Base-by-base conservation (phyloP, 208 protist species). In the Kentomonas sorsogonicus region DNA sequence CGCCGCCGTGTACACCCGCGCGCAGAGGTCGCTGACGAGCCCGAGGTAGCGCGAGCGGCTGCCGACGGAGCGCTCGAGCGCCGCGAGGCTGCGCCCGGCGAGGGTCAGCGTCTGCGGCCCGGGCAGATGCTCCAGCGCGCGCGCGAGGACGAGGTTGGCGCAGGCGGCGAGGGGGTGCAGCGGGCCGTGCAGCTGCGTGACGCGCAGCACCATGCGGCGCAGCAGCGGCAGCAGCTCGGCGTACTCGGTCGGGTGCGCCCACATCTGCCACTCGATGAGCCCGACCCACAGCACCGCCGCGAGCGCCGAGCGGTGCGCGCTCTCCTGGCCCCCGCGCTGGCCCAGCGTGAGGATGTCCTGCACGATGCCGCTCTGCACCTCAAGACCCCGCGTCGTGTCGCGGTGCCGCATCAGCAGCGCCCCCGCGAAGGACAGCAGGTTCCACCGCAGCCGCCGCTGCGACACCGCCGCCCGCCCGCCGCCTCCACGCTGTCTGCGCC, bases 311-410 rank as follows among this genome's bases (percentile, higher is more conserved):
- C 77, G 72, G 51, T 77, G 63, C 18, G 18, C 40, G 27, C 66
- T 63, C 66, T 84, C 77, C 7, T 62, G 52, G 46, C 55, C 44
- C 48, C 63, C 68, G 55, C 72, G 69, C 44, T 79, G 62, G 22
- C 72, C 66, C 20, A 84, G 66, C 36, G 76, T 69, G 13, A 84
- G 54, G n/a, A n/a, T n/a, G 56, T 79, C 77, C 53, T 77, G 62
- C 23, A 84, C 63, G 0, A 77, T 54, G 31, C 38, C 52, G 48
- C 79, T 69, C 58, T 77, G 53, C 36, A 77, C 53, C 26, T 44
- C 56, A 39, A 84, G 72, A 22, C 77, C 77, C 29, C 60, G 54
- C 16, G 51, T 34, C 23, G 47, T 31, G 33, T 69, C 62, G 15
- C 64, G 63, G 23, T 63, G 40, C 39, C 69, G 64, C 9, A 84